Conservation (phyloP, 2,329 filamentous ascomycete genomes). For the Colletotrichum tamarilloi region DNA sequence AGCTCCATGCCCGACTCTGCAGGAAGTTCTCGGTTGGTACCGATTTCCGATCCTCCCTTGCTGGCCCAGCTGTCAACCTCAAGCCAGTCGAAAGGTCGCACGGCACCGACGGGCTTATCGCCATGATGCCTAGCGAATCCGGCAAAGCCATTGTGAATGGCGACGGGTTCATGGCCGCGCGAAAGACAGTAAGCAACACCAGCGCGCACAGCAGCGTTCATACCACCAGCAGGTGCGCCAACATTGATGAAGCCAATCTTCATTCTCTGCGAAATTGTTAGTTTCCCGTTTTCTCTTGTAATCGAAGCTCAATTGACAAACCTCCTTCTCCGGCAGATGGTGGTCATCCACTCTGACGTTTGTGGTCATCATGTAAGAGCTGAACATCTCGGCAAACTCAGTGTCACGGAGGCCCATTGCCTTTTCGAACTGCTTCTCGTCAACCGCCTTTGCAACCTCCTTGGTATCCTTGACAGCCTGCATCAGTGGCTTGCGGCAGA, state of each 20-base stretch:
- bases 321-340: constrained; percentile 77
- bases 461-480: constrained; percentile 90
- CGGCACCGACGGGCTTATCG: constrained; percentile 83
- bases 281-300: constrained; percentile 19
- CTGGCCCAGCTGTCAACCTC: constrained; percentile 96
- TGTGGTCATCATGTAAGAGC: constrained; percentile 91
- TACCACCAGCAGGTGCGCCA: constrained; percentile 94
- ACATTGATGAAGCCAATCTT: constrained; percentile 96
- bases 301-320: constrained; percentile 49
- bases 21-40: constrained; percentile 94
- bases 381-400: constrained; percentile 93
- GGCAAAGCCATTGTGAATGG: constrained; percentile 96
- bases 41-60: constrained; percentile 96
- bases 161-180: constrained; percentile 90
- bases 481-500: constrained; percentile 88
- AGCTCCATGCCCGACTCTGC: constrained; percentile 84
- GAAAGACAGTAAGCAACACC: constrained; percentile 93
- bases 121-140: constrained; percentile 91
- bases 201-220: constrained; percentile 96
- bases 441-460: constrained; percentile 83
- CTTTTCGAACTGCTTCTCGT: constrained; percentile 84
- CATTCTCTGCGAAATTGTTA: constrained; percentile 73
- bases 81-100: constrained; percentile 89
- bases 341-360: constrained; percentile 78
- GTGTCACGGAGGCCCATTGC: constrained; percentile 92